phyloP scores from a whole-genome alignment of 1,284 basidiomycete species.

The Somion occarium region DNA sequence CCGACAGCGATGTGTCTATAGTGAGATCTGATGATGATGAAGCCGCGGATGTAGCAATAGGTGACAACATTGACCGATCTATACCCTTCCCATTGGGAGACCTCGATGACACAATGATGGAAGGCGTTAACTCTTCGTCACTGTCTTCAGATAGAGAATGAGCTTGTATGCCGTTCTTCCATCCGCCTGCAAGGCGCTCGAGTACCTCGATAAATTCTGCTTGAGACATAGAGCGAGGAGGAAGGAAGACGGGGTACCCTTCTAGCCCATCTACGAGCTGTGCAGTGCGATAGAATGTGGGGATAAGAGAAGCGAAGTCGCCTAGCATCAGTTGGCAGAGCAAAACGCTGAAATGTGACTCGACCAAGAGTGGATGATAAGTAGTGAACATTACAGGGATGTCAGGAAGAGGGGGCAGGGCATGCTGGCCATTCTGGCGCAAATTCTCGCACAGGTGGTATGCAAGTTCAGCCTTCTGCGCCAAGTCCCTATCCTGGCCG shows the following conservation, averaged over 20 bases:
- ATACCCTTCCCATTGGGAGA: conserved; percentile 25
- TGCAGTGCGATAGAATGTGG: conserved; percentile 58
- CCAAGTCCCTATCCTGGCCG: conserved; percentile 40
- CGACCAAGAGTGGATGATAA: conserved; percentile 80
- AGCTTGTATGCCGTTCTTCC: conserved; percentile 55
- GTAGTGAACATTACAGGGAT: conserved; percentile 64
- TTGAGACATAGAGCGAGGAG: conserved; percentile 79
- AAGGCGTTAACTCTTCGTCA: conserved; percentile 31
- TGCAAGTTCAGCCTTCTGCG: conserved; percentile 55
- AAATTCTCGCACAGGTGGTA: conserved; percentile 62
- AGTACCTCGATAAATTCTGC: conserved; percentile 79
- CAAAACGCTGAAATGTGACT: conserved; percentile 75
- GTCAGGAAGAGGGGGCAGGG: conserved; percentile 29
- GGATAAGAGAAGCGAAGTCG: conserved; percentile 57
- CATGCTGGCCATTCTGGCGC: conserved; percentile 51
- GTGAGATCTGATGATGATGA: conserved; percentile 13
- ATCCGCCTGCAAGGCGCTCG: conserved; percentile 69
- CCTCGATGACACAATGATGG: conserved; percentile 36
- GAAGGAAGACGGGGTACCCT: conserved; percentile 79
- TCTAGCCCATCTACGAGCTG: conserved; percentile 72
- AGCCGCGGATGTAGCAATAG: conserved; percentile 22
- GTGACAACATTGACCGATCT: conserved; percentile 19
- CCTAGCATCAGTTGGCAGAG: conserved; percentile 70
- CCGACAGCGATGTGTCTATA: conserved; percentile 7
- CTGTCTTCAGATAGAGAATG: conserved; percentile 40